Conservation (phyloP, 2,329 filamentous ascomycete species). For the Dactylellina drechsleri region DNA sequence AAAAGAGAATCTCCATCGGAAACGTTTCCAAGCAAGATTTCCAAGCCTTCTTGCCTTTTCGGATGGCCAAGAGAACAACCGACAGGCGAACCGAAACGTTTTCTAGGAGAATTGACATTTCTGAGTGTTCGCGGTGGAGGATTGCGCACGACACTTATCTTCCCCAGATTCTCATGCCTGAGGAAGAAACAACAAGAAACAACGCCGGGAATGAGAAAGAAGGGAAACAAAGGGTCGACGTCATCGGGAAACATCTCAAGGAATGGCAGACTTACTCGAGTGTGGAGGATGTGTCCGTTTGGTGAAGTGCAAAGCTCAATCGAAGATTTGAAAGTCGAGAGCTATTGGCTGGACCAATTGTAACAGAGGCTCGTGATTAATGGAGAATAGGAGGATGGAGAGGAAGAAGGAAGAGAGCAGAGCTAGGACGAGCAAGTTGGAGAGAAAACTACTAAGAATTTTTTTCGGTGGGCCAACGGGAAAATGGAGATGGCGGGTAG, state of each 20-base stretch:
- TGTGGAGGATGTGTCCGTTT: slow-evolving; percentile 7
- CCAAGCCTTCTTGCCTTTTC: neutral
- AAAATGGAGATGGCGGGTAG: slow-evolving; percentile 49
- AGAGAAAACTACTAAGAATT: slow-evolving; percentile 11
- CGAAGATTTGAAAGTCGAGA: slow-evolving; percentile 8
- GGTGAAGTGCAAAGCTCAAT: slow-evolving; percentile 36
- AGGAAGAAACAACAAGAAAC: slow-evolving; percentile 18
- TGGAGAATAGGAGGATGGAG: slow-evolving; percentile 4
- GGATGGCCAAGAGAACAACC: neutral
- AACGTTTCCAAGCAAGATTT: no score
- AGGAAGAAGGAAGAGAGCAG: slow-evolving; percentile 8
- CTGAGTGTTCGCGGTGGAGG: neutral
- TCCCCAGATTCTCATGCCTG: slow-evolving; percentile 36
- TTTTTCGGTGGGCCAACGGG: slow-evolving; percentile 6
- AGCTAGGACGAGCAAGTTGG: slow-evolving; percentile 9
- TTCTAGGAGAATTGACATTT: neutral
- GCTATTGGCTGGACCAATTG: slow-evolving; percentile 31
- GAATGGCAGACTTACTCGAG: slow-evolving; percentile 22
- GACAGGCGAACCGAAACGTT: neutral
- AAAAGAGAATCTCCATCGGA: no score
- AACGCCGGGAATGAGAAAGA: slow-evolving; percentile 2
- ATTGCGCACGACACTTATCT: slow-evolving; percentile 7
- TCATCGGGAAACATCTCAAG: neutral
- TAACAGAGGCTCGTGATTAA: slow-evolving; percentile 12
- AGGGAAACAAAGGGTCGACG: neutral